Conservation (phyloP, 2,329 filamentous ascomycete genomes). For the Amauroascus verrucosus region DNA sequence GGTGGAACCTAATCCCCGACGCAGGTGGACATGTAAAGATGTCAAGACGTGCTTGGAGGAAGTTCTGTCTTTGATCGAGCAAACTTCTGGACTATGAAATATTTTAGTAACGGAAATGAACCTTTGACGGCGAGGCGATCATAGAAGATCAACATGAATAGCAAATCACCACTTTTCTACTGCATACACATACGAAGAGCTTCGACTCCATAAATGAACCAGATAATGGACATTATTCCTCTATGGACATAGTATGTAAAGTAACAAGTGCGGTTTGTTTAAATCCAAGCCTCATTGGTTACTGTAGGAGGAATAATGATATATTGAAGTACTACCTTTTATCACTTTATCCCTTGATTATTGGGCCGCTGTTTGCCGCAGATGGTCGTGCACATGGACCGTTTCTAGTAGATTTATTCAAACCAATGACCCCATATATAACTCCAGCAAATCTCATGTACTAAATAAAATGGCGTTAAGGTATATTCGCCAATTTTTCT, state of each 20-base stretch:
- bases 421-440: neutral
- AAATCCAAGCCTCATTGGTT: neutral
- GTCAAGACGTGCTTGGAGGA: conserved; percentile 28
- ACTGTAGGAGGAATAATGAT: neutral
- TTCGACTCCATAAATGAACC: neutral
- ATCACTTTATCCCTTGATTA: neutral
- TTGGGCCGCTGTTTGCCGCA: no score
- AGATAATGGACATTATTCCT: neutral
- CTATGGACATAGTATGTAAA: no score
- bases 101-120: neutral
- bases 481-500: conserved; percentile 8
- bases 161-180: neutral
- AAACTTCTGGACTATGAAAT: neutral
- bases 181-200: neutral
- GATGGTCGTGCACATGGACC: no score
- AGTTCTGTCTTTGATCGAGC: conserved; percentile 1
- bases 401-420: neutral
- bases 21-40: conserved; percentile 31
- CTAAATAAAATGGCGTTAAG: neutral
- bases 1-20: conserved; percentile 29
- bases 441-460: neutral
- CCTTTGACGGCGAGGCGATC: neutral
- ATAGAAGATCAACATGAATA: neutral
- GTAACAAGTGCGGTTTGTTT: no score
- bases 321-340: neutral